Evolutionary conservation across 179 eudicot genomes (phyloP).

Genomic region (Camellia oleifera): DNA sequence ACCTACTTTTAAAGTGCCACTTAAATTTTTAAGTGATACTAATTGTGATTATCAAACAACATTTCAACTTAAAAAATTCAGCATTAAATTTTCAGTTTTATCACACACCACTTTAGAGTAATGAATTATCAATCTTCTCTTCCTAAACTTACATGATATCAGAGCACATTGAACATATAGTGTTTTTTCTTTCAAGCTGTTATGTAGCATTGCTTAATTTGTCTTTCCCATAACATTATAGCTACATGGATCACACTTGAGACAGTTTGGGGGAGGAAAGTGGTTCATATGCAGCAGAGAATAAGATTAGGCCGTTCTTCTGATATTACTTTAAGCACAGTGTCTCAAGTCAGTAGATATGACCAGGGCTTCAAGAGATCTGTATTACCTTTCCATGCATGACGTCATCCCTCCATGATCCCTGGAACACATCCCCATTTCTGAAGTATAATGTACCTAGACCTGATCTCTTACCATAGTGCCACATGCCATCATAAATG

Average conservation of each 20-base stretch:
- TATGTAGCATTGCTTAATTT: no score
- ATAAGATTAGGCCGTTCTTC: background rate
- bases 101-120: no score
- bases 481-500: slow-evolving; percentile 94
- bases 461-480: slow-evolving; percentile 88
- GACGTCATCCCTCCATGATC: slow-evolving; percentile 95
- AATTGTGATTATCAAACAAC: no score
- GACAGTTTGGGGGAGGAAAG: background rate
- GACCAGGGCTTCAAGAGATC: background rate
- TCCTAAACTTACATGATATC: no score
- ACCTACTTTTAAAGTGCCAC: no score
- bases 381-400: slow-evolving; percentile 92
- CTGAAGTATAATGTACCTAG: slow-evolving; percentile 78
- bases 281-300: background rate
- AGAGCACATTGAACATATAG: no score
- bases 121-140: no score
- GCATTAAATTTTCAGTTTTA: no score
- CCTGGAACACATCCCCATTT: slow-evolving; percentile 89
- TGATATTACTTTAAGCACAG: background rate
- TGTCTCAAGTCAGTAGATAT: background rate
- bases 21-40: no score
- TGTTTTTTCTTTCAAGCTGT: no score
- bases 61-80: no score
- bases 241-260: background rate
- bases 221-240: background rate